Percentiles rank a stretch among this genome's conserved stretches.
Conservation (phyloP, 2,329 filamentous ascomycete genomes). For the Nectriaceae sp. region DNA sequence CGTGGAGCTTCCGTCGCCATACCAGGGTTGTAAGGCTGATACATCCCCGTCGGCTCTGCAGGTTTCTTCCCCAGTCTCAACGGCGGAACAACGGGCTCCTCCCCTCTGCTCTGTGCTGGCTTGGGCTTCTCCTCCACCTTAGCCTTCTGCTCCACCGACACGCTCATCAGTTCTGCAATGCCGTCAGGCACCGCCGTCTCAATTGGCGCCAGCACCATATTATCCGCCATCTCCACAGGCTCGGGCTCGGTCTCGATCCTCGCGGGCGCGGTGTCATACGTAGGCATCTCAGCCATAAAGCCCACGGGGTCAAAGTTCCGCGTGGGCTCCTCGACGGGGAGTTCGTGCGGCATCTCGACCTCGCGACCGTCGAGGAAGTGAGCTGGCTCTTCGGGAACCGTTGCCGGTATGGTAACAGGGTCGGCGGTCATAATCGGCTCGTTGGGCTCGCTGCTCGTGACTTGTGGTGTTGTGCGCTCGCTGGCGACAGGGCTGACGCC, state of each 20-base stretch:
- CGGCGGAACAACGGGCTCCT: conserved; percentile 10
- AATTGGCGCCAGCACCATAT: conserved; percentile 38
- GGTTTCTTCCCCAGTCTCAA: conserved; percentile 10
- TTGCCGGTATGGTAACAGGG: conserved; percentile 16
- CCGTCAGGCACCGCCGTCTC: conserved; percentile 30
- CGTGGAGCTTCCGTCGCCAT: conserved; percentile 6
- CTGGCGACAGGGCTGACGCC: conserved; percentile 33
- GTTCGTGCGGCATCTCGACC: conserved; percentile 35
- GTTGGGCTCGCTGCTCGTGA: conserved; percentile 18
- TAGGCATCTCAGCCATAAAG: conserved; percentile 49
- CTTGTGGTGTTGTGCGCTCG: conserved; percentile 31
- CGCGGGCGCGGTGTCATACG: conserved; percentile 42
- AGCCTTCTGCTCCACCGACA: conserved; percentile 29
- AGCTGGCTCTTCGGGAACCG: conserved; percentile 21
- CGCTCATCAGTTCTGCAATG: conserved; percentile 40
- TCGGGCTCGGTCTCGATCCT: conserved; percentile 45
- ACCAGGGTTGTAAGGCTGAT: conserved; percentile 21
- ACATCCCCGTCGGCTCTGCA: conserved; percentile 1
- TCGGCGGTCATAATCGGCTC: conserved; percentile 3
- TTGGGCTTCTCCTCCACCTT: conserved; percentile 15
- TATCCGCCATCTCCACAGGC: conserved; percentile 47
- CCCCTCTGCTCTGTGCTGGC: conserved; percentile 5
- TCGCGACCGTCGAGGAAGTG: conserved; percentile 38
- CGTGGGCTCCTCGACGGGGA: conserved; percentile 28
- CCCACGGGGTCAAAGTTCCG: conserved; percentile 43